Conservation (phyloP, 1,284 basidiomycete genomes). For the Fomes fomentarius region DNA sequence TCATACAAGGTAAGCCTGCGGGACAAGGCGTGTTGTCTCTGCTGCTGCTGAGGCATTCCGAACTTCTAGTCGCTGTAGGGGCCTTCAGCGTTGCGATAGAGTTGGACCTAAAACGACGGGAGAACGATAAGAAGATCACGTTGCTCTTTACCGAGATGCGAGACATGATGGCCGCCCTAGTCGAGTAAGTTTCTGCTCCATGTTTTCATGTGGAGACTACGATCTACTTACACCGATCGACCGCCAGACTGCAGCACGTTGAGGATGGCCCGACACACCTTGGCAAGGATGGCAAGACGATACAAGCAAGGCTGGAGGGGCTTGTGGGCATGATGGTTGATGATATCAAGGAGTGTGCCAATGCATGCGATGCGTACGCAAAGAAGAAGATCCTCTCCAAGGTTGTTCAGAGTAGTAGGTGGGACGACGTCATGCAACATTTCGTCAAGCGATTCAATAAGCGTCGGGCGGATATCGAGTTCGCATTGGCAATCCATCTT, state of each 20-base stretch:
- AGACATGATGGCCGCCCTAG: constrained; percentile 45
- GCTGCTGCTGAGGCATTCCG: neutral
- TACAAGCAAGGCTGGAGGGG: constrained; percentile 22
- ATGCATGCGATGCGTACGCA: constrained; percentile 36
- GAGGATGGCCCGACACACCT: constrained; percentile 19
- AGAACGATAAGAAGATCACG: constrained; percentile 47
- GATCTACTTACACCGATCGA: too few relatives aligned
- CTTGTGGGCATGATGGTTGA: constrained; percentile 27
- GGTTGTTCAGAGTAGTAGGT: constrained; percentile 30
- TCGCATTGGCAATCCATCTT: constrained; percentile 38
- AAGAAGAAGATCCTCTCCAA: constrained; percentile 38
- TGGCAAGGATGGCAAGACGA: constrained; percentile 27
- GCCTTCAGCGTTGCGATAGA: constrained; percentile 47
- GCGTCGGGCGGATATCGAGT: constrained; percentile 37
- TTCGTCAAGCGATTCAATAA: constrained; percentile 37
- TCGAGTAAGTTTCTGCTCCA: constrained; percentile 40
- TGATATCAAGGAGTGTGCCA: constrained; percentile 36
- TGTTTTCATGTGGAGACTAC: too few relatives aligned
- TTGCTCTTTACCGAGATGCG: constrained; percentile 32
- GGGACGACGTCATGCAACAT: constrained; percentile 37
- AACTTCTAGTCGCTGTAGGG: constrained; percentile 45
- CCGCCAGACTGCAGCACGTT: constrained; percentile 25
- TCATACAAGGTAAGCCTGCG: constrained; percentile 13
- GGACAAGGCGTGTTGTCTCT: neutral
- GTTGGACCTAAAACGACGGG: constrained; percentile 44